Evolutionary conservation across 1,284 basidiomycete species (phyloP), one percentile per base, ranked within the genome.

Genomic region (Ganoderma sp.): DNA sequence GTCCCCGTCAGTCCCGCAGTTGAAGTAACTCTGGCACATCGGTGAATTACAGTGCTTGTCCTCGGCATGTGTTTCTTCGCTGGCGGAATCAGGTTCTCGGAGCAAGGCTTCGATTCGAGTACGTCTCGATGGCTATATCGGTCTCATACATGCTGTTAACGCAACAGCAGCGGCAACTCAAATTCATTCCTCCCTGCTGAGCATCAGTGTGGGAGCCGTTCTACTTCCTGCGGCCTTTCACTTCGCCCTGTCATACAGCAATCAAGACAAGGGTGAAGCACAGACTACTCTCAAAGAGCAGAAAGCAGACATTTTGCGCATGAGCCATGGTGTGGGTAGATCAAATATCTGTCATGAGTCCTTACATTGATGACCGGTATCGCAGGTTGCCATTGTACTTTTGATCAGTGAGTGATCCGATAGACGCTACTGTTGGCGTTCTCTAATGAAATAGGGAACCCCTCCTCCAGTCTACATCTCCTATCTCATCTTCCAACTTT

Each of bases 401-500:
- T 82, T 96, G 37, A 81, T 90, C 74, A 89, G 90, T 91, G 73
- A 73, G 85, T 79, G 65, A 10, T 39, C 10, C 37, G 37, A 39
- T 41, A 64, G 6, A 39, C 22, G 7, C n/a, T 17, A 52, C 32
- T 12, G 17, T 3, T 37, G 19, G 56, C 5, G 56, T 45, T 64
- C 50, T 37, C 8, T 62, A 19, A 63, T 45, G 19, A 28, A 39
- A 17, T 56, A n/a, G n/a, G 5, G 14, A 41, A n/a, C 8, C 3
- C 56, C 42, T 28, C 25, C 3, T 52, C 28, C 70, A 91, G 90
- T 91, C 67, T 95, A 96, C 77, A 74, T 83, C 22, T 85, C 88
- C 22, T 96, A 95, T 77, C 85, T 97, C 42, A 75, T 95, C 61
- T 97, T 97, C 81, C 95, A 96, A 76, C 86, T 97, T 41, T 96